phyloP scores from a whole-genome alignment of 495 filamentous ascomycete genomes.

The Choiromyces venosus region DNA sequence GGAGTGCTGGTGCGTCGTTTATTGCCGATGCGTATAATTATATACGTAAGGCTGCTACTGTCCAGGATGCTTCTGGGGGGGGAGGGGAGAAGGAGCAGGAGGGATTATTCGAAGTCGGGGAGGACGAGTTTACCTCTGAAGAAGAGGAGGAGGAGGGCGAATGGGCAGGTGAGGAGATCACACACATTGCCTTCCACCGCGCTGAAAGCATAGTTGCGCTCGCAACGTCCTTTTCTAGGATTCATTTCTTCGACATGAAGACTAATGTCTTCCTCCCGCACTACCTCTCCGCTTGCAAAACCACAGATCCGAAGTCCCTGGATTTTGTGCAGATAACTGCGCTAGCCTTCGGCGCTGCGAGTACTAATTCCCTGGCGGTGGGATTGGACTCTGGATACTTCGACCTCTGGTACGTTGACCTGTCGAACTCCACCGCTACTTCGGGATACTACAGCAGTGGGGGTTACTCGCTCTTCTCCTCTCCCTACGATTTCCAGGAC shows the following conservation, averaged over 20 bases:
- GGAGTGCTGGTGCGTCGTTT: not conserved
- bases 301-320: not conserved
- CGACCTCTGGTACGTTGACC: slow-evolving; percentile 24
- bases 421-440: not conserved
- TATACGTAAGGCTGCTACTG: not conserved
- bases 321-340: slow-evolving; percentile 6
- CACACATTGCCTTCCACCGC: slow-evolving; percentile 29
- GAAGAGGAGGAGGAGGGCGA: not conserved
- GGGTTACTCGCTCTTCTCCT: not conserved
- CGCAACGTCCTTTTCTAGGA: slow-evolving; percentile 18
- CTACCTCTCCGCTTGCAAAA: slow-evolving; percentile 16
- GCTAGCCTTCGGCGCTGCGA: slow-evolving; percentile 7
- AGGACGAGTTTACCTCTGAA: too few relatives aligned
- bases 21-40: not conserved
- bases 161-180: slow-evolving; percentile 12
- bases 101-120: not conserved
- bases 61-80: not conserved
- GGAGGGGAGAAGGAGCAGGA: not conserved
- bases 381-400: slow-evolving; percentile 26
- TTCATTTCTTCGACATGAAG: slow-evolving; percentile 28
- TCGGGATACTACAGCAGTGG: not conserved
- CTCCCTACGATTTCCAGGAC: not conserved
- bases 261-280: slow-evolving; percentile 19
- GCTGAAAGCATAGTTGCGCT: slow-evolving; percentile 13
- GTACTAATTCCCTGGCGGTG: slow-evolving; percentile 18